These are phyloP conservation scores for Pachyrhizus erosus DNA, from an alignment of 306 rosid species.

Conservation along the genomic window DNA sequence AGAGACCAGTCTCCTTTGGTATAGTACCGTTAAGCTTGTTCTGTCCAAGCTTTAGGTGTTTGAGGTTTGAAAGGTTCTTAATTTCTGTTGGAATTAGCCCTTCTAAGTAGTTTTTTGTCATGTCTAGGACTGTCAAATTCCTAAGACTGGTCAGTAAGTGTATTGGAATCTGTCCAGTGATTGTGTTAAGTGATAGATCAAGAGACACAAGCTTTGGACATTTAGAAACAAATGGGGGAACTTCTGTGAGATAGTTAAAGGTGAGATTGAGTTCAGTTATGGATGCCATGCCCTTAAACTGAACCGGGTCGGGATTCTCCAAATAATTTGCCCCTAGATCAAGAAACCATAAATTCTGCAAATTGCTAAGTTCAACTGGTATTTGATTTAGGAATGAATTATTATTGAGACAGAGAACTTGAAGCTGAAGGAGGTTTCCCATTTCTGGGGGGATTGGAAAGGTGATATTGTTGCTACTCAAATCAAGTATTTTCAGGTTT, in stretches of 20 bases:
- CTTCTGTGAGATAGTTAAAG: conserved; percentile 19
- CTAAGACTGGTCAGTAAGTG: conserved; percentile 17
- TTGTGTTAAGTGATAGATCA: conserved; percentile 35
- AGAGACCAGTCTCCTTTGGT: conserved; percentile 38
- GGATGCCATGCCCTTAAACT: conserved; percentile 38
- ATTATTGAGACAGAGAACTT: conserved; percentile 27
- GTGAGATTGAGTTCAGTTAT: conserved; percentile 24
- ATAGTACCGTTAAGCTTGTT: conserved; percentile 38
- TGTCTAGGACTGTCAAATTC: conserved; percentile 31
- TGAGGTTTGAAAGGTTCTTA: conserved; percentile 34
- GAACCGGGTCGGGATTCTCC: conserved; percentile 31
- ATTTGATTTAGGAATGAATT: conserved; percentile 36
- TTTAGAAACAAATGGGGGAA: conserved; percentile 37
- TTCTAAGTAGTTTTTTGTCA: not conserved
- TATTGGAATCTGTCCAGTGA: conserved; percentile 34
- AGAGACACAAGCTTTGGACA: conserved; percentile 44
- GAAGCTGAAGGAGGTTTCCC: conserved; percentile 37
- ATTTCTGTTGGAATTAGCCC: conserved; percentile 35
- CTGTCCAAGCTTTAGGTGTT: conserved; percentile 29
- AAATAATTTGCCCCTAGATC: conserved; percentile 36
- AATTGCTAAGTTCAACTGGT: conserved; percentile 43
- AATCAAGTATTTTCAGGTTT: conserved; percentile 36
- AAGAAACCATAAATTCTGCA: conserved; percentile 44
- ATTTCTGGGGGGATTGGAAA: conserved; percentile 31
- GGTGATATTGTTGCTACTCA: conserved; percentile 42